These are phyloP conservation scores for Hemileccinum impolitum DNA, from an alignment of 768 basidiomycete genomes.

Conservation along the genomic window DNA sequence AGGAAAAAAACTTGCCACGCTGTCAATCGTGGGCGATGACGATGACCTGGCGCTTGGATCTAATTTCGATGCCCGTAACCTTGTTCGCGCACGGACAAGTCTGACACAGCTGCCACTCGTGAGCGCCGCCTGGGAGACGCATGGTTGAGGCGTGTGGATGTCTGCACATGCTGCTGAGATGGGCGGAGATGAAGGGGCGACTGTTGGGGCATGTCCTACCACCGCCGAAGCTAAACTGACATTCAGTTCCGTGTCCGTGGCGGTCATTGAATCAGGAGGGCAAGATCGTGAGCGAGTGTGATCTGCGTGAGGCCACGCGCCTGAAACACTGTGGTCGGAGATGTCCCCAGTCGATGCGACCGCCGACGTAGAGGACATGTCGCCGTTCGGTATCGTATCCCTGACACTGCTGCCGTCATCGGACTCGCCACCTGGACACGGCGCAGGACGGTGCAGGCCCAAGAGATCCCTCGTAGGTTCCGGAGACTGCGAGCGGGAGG, in stretches of 20 bases:
- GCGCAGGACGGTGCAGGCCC: not conserved
- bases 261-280: not conserved
- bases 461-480: not conserved
- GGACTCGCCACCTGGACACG: not conserved
- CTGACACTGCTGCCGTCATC: not conserved
- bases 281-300: not conserved
- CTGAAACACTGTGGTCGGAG: conserved; percentile 5
- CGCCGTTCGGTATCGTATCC: not conserved
- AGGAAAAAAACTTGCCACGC: conserved; percentile 7
- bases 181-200: conserved; percentile 17
- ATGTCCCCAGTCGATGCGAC: conserved; percentile 1
- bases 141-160: conserved; percentile 7
- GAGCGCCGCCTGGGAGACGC: conserved; percentile 9
- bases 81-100: conserved; percentile 21
- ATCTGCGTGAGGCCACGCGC: conserved; percentile 1
- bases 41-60: conserved; percentile 7
- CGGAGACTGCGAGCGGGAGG: conserved; percentile 23
- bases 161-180: not conserved
- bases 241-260: conserved; percentile 1
- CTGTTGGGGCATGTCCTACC: not conserved
- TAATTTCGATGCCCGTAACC: conserved; percentile 12
- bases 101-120: conserved; percentile 6
- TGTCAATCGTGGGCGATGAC: conserved; percentile 7
- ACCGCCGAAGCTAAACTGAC: conserved; percentile 4
- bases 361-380: not conserved